Evolutionary conservation across 1,139 yeast species (phyloP), one percentile per base, ranked within the genome.

Genomic region (Yamadazyma diddensiae): DNA sequence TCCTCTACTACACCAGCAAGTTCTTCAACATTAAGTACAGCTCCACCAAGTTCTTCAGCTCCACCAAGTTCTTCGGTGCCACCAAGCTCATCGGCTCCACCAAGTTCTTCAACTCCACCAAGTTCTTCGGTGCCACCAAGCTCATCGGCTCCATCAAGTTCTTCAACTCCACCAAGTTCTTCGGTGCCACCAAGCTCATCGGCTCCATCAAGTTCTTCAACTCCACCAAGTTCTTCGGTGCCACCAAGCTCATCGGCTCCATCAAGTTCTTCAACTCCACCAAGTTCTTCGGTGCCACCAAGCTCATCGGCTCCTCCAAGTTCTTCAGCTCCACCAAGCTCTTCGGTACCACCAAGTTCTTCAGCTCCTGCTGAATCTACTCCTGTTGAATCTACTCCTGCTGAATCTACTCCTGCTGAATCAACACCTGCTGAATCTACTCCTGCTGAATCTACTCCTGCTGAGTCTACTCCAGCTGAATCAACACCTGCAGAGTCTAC

Each of bases 391-490:
- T 5, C 24, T 9, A 15, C 26, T 9, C 10, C 27, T 29, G 7
- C 28, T 10, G 18, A 9, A 11, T 9, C 33, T 19, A 4, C 15
- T 3, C 4, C 29, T 6, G 19, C 29, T 13, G 29, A n/a, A 16
- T 23, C 27, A 4, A n/a, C 26, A 9, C 12, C 31, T 19, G 20
- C 33, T 6, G 28, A 6, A 18, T 30, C 33, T 4, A n/a, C 24
- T 8, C 5, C 27, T 13, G 18, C 14, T 5, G 30, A 20, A 11
- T 5, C 24, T 9, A 15, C 26, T 9, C 10, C 27, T 29, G 7
- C 28, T 10, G 18, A 9, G 9, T 9, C 33, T 19, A 4, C 15
- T 3, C 4, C 29, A 4, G 19, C 29, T 13, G 29, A n/a, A 16
- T 23, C 27, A 4, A n/a, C 26, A 9, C 12, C 31, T 21, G 10